Evolutionary conservation across 2,329 filamentous ascomycete genomes (phyloP), one percentile per base, ranked within the genome.

Genomic region (Samsoniella hepiali): DNA sequence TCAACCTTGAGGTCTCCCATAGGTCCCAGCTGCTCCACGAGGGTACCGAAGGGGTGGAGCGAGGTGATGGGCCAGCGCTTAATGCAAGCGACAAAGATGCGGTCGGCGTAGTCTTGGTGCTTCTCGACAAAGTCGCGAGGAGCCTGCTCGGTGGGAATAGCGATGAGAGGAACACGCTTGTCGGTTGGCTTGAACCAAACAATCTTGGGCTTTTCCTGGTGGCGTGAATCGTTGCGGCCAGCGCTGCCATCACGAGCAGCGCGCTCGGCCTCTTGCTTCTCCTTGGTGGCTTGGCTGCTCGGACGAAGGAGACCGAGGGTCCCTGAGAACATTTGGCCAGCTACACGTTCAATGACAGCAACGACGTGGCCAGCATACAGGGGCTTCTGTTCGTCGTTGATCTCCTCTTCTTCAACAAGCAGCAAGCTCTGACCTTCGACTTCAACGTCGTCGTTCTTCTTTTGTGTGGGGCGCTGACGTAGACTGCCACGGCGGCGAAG

Each of bases 121-220:
- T 95, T 97, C 81, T 99, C 95, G 34, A 99, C 95, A 71, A 99
- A 99, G 78, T 98, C 95, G 42, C 93, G 90, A 27, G 95, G 95
- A 9, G 95, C 95, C 78, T 99, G 95, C 76, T 99, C 95, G 3
- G 95, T 99, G 1, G 95, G 95, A 68, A 99, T 99, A 61, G 95
- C 95, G 76, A 99, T 99, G 68, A 99, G 83, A 57, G 95, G 95
- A 55, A 99, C 95, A 73, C 95, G 92, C 85, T 99, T 98, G 79
- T 99, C 95, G 1, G 95, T 99, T 64, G 95, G 95, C 83, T 99
- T 99, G 82, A 99, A 99, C 95, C 95, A 99, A 49, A 99, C 95
- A 78, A 99, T 99, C 87, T 99, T 99, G 67, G 95, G 95, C 79
- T 97, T 97, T 68, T 99, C 95, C 74, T 96, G 93, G 61, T 77